Conservation (phyloP, 2,329 filamentous ascomycete species). For the Gnomoniopsis sp. region DNA sequence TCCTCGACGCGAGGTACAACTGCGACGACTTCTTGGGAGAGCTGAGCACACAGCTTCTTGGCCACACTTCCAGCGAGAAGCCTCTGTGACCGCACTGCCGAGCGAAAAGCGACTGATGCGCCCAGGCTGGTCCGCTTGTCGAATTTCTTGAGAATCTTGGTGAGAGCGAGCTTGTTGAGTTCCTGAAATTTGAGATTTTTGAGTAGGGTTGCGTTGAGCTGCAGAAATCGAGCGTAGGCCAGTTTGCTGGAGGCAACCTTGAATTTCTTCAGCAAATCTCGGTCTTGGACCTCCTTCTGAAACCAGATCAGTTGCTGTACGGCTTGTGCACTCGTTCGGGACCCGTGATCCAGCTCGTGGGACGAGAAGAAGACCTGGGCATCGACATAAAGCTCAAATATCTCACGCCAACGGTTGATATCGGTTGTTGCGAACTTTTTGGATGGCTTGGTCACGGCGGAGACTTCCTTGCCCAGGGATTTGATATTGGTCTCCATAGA, state of each 20-base stretch:
- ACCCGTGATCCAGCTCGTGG: constrained; percentile 66
- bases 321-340: constrained; percentile 62
- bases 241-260: constrained; percentile 62
- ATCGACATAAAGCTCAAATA: constrained; percentile 80
- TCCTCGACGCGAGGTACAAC: constrained; percentile 81
- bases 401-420: constrained; percentile 71
- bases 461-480: constrained; percentile 61
- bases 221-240: constrained; percentile 66
- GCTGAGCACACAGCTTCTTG: constrained; percentile 70
- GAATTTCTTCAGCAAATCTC: constrained; percentile 58
- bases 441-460: constrained; percentile 58
- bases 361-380: constrained; percentile 80
- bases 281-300: constrained; percentile 60
- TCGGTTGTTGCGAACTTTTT: constrained; percentile 61
- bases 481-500: constrained; percentile 62
- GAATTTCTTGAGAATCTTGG: constrained; percentile 88
- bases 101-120: constrained; percentile 60
- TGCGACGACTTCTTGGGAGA: constrained; percentile 68
- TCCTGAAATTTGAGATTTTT: constrained; percentile 80
- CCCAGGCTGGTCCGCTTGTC: constrained; percentile 79
- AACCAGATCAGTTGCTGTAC: constrained; percentile 69
- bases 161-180: constrained; percentile 73
- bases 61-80: constrained; percentile 67
- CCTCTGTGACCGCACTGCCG: constrained; percentile 54
- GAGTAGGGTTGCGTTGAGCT: constrained; percentile 73